These are phyloP conservation scores for Arabidopsis hybrid DNA, from an alignment of 441 rosid species.

Conservation along the genomic window DNA sequence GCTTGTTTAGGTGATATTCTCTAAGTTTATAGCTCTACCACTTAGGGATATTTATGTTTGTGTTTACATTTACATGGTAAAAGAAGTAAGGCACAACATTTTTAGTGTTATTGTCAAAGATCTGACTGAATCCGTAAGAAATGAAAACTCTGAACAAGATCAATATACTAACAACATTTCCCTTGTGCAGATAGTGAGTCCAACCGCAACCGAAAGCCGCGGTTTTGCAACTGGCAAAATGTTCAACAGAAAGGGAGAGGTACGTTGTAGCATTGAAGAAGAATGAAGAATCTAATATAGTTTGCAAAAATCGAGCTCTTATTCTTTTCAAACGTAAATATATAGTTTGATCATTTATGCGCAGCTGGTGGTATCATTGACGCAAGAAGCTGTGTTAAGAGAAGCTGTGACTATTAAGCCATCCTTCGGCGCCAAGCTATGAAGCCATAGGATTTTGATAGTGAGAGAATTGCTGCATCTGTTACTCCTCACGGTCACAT, in stretches of 20 bases:
- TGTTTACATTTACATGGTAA: conserved; percentile 10
- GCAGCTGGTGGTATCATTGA: conserved; percentile 76
- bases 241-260: conserved; percentile 90
- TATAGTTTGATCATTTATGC: conserved; percentile 10
- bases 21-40: neutral
- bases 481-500: neutral
- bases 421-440: conserved; percentile 67
- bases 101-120: neutral
- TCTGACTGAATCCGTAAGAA: neutral
- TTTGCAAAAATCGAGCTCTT: neutral
- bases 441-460: conserved; percentile 27
- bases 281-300: neutral
- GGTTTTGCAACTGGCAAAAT: conserved; percentile 77
- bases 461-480: neutral
- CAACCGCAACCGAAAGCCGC: conserved; percentile 60
- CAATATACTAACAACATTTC: neutral
- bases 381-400: conserved; percentile 85
- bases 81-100: neutral
- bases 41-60: neutral
- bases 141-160: neutral
- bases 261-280: conserved; percentile 35
- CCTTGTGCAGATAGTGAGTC: conserved; percentile 61
- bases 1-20: conserved; percentile 13
- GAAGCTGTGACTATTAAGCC: conserved; percentile 46
- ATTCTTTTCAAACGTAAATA: neutral